Percentiles rank a stretch among this genome's conserved stretches.
Conservation (phyloP, 2,329 filamentous ascomycete species). For the Alternaria tenuissima region DNA sequence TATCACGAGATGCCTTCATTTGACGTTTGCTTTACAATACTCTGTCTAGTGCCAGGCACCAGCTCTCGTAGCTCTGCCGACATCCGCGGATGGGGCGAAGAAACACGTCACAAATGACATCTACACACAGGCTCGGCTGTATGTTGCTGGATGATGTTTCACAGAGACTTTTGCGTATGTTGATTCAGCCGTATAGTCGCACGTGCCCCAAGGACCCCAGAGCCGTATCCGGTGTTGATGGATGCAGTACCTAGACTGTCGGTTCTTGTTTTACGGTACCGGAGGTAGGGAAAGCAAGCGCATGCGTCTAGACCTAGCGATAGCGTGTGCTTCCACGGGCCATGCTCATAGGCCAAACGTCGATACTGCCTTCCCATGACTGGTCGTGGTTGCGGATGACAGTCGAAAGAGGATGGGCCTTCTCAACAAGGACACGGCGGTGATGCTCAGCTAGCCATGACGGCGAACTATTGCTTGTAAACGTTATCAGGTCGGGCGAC, state of each 20-base stretch:
- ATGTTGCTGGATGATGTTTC: background rate
- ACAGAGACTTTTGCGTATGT: background rate
- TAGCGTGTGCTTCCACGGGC: background rate
- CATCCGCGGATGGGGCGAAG: background rate
- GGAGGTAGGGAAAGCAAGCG: background rate
- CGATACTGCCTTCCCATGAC: background rate
- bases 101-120: background rate
- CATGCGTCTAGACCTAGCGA: constrained; percentile 18
- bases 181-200: background rate
- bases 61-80: background rate
- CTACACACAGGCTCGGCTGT: background rate
- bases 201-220: background rate
- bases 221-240: background rate
- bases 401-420: background rate
- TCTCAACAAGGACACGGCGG: background rate
- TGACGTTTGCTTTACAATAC: background rate
- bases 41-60: background rate
- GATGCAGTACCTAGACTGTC: background rate
- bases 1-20: constrained; percentile 1
- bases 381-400: background rate
- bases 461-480: background rate
- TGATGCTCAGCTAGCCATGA: background rate
- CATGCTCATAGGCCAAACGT: constrained; percentile 4
- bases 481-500: constrained; percentile 6
- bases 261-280: background rate